Percentiles rank a stretch among this genome's conserved stretches.
These are phyloP conservation scores for Hypoxylon intermedium DNA, from an alignment of 495 filamentous ascomycete species.

Conservation along the genomic window DNA sequence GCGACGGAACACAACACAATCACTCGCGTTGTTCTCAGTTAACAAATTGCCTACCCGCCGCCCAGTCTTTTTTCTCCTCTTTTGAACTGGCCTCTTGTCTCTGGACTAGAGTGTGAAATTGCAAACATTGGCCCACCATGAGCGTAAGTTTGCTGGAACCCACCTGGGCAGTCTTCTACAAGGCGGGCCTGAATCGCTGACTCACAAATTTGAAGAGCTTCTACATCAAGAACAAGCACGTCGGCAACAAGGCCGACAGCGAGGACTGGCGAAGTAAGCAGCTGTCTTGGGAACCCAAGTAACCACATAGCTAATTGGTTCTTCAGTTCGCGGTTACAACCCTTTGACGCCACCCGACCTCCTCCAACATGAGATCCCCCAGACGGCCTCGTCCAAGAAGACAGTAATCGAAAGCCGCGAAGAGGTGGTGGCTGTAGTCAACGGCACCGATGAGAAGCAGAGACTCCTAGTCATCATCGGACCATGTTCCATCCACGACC, in stretches of 20 bases:
- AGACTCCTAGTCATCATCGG: slow-evolving; percentile 92
- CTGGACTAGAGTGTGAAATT: not conserved
- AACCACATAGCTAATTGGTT: slow-evolving; percentile 24
- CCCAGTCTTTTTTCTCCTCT: not conserved
- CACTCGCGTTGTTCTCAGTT: not conserved
- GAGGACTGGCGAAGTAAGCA: slow-evolving; percentile 91
- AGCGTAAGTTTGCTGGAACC: slow-evolving; percentile 35
- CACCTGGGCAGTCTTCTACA: not conserved
- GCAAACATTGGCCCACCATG: slow-evolving; percentile 31
- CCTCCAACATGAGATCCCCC: slow-evolving; percentile 91
- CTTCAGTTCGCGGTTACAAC: slow-evolving; percentile 84
- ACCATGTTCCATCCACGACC: slow-evolving; percentile 98
- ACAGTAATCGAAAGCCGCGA: slow-evolving; percentile 83
- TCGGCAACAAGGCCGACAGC: slow-evolving; percentile 78
- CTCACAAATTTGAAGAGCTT: slow-evolving; percentile 57
- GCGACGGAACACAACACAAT: slow-evolving; percentile 14
- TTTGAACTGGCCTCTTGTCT: too few relatives aligned
- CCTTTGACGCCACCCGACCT: slow-evolving; percentile 92
- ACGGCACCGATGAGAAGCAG: slow-evolving; percentile 74
- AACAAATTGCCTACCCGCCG: not conserved
- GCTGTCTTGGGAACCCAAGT: not conserved
- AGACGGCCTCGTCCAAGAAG: slow-evolving; percentile 75
- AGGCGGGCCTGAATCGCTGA: slow-evolving; percentile 18
- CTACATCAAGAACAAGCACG: slow-evolving; percentile 87
- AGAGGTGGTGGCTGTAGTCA: slow-evolving; percentile 81